phyloP scores from a whole-genome alignment of 2,329 filamentous ascomycete genomes.

The Diaporthe vexans region DNA sequence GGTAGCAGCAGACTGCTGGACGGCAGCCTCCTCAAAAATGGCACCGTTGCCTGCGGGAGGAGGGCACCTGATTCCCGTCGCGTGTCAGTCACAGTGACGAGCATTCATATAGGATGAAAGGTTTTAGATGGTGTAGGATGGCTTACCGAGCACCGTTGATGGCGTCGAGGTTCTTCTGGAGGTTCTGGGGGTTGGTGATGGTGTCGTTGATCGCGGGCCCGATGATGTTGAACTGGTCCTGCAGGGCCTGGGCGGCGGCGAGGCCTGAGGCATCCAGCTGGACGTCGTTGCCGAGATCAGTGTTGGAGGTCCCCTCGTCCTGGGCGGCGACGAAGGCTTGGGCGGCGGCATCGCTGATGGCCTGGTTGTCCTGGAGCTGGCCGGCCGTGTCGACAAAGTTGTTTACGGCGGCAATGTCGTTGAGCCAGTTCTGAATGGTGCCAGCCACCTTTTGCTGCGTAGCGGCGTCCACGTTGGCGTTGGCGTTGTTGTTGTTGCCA shows the following conservation, averaged over 20 bases:
- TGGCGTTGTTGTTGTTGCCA: constrained; percentile 1
- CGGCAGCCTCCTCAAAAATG: constrained; percentile 37
- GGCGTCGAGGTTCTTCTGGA: constrained; percentile 35
- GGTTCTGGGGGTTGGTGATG: constrained; percentile 34
- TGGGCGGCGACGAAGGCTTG: constrained; percentile 31
- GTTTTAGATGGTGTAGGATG: not conserved
- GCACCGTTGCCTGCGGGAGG: constrained; percentile 32
- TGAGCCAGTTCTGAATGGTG: constrained; percentile 32
- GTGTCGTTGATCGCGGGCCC: constrained; percentile 36
- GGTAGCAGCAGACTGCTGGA: constrained; percentile 33
- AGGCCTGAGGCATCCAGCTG: constrained; percentile 30
- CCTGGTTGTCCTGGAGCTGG: constrained; percentile 14
- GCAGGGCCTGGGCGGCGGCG: constrained; percentile 4
- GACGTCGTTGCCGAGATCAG: constrained; percentile 7
- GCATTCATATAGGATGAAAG: not conserved
- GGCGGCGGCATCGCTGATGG: constrained; percentile 32
- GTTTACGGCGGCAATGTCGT: constrained; percentile 32
- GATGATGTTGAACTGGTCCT: constrained; percentile 36
- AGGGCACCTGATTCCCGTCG: constrained; percentile 6
- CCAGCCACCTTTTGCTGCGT: constrained; percentile 8
- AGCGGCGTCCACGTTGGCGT: constrained; percentile 9
- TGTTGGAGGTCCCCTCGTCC: constrained; percentile 35
- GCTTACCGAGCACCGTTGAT: constrained; percentile 39
- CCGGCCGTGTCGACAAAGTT: constrained; percentile 35
- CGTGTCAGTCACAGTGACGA: not conserved